Base-by-base conservation (phyloP, 164 flowering plant species). In the Umbellularia californica region DNA sequence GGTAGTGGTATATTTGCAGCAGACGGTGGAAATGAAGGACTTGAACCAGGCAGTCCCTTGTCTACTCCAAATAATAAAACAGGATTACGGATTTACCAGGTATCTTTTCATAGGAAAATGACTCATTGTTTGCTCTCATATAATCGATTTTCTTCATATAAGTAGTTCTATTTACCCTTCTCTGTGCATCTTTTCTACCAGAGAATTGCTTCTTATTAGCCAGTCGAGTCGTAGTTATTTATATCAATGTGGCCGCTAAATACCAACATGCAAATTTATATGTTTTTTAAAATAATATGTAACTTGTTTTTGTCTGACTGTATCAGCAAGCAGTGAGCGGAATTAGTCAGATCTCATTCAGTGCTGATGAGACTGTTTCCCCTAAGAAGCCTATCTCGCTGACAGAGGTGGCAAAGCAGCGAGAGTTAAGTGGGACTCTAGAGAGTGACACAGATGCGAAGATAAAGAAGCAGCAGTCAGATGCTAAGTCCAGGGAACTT, bases 321-420 rank as follows among this genome's bases (percentile, higher is more conserved):
- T 73, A 23, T 71, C 85, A 95, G 99, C 99, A 92, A 93, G 83
- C 98, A 0, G 79, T 87, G 24, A 79, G 85, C 78, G 96, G 92
- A 74, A 88, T 90, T 68, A 95, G 98, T 83, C 98, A 93, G 74
- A 95, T 95, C 68, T 93, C 98, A 71, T 95, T 95, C 80, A 88
- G 88, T 68, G 86, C 83, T 58, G 97, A 91, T 74, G 97, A 83
- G 81, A 80, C 85, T 58, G 79, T 95, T 55, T 85, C 88, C 70
- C 93, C 93, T 23, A 93, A 88, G 84, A 93, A 89, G 82, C 97
- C 99, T 35, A 75, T 85, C 11, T 75, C 94, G 63, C 15, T 90
- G 13, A 80, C 96, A 66, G 99, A 91, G 84, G 97, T 90, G 62
- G 99, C 97, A 22, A 95, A 95, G 86, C 98, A 95, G 83, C 90